phyloP scores from a whole-genome alignment of 306 rosid species.

The Prunus salicina region DNA sequence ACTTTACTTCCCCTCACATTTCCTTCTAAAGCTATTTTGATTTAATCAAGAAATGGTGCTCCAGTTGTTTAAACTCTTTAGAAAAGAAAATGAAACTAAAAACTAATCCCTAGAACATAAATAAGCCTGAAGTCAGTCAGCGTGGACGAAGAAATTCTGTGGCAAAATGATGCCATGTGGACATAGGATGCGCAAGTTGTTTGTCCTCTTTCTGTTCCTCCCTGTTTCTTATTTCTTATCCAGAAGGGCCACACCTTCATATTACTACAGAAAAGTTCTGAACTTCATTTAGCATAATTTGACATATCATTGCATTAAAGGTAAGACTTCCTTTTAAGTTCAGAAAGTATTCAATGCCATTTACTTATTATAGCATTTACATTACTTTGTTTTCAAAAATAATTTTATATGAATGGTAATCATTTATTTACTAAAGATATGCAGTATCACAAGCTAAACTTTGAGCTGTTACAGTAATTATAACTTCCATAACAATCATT shows the following conservation, averaged over 20 bases:
- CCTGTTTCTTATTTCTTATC: constrained; percentile 10
- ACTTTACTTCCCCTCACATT: neutral
- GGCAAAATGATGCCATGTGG: constrained; percentile 4
- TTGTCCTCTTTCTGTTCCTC: constrained; percentile 4
- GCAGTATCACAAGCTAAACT: neutral
- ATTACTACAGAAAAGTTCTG: constrained; percentile 3
- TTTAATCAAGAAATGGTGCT: neutral
- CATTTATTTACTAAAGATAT: neutral
- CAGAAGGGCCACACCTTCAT: neutral
- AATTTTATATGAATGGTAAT: neutral
- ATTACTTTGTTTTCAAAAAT: neutral
- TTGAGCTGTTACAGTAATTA: neutral
- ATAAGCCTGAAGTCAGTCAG: neutral
- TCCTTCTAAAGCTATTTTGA: neutral
- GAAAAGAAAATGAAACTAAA: neutral
- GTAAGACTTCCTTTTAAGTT: neutral
- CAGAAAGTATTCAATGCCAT: neutral
- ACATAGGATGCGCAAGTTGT: constrained; percentile 9
- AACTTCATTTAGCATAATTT: neutral
- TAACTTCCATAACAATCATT: neutral
- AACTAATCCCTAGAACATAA: constrained; percentile 3
- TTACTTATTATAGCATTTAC: neutral
- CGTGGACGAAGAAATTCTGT: neutral
- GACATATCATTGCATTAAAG: neutral
- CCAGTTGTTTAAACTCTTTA: neutral